Conservation (phyloP, 164 flowering plant genomes). For the Piper betle region DNA sequence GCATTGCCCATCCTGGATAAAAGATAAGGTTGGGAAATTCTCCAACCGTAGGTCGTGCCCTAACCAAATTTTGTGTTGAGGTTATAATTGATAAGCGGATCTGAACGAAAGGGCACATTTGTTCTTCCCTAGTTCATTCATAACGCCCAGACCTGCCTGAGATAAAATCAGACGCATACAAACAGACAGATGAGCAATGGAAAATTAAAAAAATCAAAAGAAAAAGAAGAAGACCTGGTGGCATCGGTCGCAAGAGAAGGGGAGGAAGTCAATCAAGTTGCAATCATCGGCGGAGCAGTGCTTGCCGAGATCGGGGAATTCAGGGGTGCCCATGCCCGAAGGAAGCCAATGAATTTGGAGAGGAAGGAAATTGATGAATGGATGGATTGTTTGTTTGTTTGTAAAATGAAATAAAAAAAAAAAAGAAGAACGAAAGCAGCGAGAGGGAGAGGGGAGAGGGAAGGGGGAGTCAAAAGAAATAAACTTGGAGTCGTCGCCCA, state of each 20-base stretch:
- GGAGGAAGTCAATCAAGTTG: constrained; percentile 83
- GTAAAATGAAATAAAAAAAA: not conserved
- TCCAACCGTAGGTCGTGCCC: too few relatives aligned
- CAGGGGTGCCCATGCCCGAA: constrained; percentile 72
- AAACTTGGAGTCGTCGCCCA: not conserved
- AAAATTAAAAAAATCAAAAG: too few relatives aligned
- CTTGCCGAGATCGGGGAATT: constrained; percentile 83
- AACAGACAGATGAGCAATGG: too few relatives aligned
- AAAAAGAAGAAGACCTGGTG: constrained; percentile 63
- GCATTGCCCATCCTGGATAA: too few relatives aligned
- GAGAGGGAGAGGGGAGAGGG: not conserved
- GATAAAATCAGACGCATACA: too few relatives aligned
- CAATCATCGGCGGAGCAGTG: constrained; percentile 78
- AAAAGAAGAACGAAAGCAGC: not conserved
- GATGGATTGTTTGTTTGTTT: not conserved
- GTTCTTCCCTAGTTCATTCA: not conserved
- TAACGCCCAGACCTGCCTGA: too few relatives aligned
- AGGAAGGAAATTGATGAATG: too few relatives aligned
- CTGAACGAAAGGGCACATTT: not conserved
- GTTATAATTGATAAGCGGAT: not conserved
- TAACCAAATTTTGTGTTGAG: too few relatives aligned
- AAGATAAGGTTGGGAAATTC: too few relatives aligned
- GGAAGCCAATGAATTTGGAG: too few relatives aligned
- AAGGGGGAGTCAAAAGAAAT: not conserved
- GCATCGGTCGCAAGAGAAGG: constrained; percentile 95